Evolutionary conservation across 2,329 filamentous ascomycete genomes (phyloP).

Genomic region (Exutisphaerella laricina): DNA sequence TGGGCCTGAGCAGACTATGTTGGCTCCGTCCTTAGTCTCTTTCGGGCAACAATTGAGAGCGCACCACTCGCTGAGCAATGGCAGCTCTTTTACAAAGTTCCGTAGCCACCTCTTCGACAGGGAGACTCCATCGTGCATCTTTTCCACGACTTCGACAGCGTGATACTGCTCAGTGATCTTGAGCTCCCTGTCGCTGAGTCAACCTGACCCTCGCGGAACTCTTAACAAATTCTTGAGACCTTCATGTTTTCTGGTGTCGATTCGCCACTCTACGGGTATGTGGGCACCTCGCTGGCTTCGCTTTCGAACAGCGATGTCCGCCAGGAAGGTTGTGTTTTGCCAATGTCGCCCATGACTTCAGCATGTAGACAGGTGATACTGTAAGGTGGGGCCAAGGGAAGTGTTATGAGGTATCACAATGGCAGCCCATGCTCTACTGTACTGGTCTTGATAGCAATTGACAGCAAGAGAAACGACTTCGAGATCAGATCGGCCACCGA

Average conservation of each 20-base stretch:
- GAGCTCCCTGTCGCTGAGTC: constrained; percentile 36
- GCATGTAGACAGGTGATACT: no score
- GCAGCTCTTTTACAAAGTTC: constrained; percentile 40
- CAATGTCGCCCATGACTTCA: not conserved
- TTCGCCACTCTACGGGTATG: constrained; percentile 2
- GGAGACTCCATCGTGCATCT: constrained; percentile 29
- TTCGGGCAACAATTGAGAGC: no score
- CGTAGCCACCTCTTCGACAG: constrained; percentile 21
- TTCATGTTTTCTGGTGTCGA: not conserved
- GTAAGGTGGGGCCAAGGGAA: no score
- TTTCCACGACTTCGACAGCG: constrained; percentile 35
- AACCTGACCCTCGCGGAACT: not conserved
- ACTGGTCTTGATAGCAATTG: not conserved
- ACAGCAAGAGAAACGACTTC: not conserved
- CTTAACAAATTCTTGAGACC: not conserved
- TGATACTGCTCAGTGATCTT: constrained; percentile 51
- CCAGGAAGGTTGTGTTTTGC: constrained; percentile 26
- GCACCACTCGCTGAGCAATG: constrained; percentile 28
- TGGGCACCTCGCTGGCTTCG: constrained; percentile 25
- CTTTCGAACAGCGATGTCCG: constrained; percentile 37
- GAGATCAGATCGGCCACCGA: not conserved
- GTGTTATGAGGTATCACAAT: no score
- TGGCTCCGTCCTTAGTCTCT: no score
- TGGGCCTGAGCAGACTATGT: not conserved
- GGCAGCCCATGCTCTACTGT: no score